Evolutionary conservation across 257 asterid species (phyloP).

Genomic region (Nicotiana attenuata): DNA sequence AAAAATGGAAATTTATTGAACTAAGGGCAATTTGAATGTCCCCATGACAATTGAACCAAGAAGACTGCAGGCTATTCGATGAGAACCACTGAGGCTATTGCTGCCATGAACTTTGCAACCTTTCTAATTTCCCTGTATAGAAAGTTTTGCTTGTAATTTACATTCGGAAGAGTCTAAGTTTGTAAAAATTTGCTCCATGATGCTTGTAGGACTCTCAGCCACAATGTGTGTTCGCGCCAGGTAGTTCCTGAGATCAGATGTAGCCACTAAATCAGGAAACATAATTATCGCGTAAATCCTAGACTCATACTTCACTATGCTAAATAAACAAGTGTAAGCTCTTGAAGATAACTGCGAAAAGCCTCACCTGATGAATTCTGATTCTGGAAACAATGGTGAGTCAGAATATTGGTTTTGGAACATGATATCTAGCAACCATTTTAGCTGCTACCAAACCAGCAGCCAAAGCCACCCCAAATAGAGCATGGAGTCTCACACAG

Average conservation of each 20-base stretch:
- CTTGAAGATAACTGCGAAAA: not conserved
- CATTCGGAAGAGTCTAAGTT: not conserved
- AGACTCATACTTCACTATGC: not conserved
- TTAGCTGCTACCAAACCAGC: conserved; percentile 65
- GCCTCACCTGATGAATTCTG: conserved; percentile 3
- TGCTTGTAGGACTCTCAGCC: not conserved
- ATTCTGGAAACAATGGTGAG: not conserved
- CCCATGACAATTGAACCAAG: not conserved
- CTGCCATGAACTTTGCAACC: not conserved
- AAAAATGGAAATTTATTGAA: not conserved
- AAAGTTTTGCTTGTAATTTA: not conserved
- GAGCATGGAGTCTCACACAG: conserved; percentile 69
- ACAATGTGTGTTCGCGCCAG: not conserved
- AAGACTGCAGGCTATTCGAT: not conserved
- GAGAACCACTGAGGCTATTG: not conserved
- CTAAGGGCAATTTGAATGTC: not conserved
- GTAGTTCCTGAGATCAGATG: conserved; percentile 3
- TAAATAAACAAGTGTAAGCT: not conserved
- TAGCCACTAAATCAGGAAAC: not conserved
- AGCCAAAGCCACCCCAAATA: conserved; percentile 65
- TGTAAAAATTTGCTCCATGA: not conserved
- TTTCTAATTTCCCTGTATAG: not conserved
- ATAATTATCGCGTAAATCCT: not conserved
- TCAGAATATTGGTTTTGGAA: conserved; percentile 32
- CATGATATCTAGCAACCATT: conserved; percentile 37